Evolutionary conservation across 2,329 filamentous ascomycete species (phyloP).

Genomic region (Aureobasidium sp.): DNA sequence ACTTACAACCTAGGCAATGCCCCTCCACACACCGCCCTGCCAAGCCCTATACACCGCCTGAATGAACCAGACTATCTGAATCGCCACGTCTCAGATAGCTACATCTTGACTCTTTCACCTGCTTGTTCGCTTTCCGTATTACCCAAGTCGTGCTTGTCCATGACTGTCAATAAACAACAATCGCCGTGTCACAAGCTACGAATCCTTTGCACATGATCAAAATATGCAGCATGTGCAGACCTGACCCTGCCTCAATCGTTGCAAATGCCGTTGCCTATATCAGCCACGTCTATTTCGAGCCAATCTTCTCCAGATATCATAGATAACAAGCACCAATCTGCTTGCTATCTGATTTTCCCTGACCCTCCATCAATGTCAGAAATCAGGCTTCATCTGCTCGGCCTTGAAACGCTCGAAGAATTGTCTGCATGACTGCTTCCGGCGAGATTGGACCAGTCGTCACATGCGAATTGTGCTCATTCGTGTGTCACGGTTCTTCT

Average conservation of each 20-base stretch:
- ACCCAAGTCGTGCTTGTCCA: no score
- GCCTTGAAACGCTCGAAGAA: not conserved
- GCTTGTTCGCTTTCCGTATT: not conserved
- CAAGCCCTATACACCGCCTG: slow-evolving; percentile 1
- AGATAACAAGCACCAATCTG: not conserved
- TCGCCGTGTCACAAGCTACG: not conserved
- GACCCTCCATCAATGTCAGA: not conserved
- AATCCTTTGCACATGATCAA: not conserved
- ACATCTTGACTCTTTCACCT: not conserved
- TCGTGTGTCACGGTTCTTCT: not conserved
- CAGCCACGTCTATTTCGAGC: not conserved
- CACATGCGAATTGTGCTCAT: not conserved
- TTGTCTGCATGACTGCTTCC: not conserved
- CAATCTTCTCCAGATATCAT: not conserved
- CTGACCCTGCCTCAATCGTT: not conserved
- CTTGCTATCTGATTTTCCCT: not conserved
- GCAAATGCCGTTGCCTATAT: not conserved
- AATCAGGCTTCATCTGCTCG: no score
- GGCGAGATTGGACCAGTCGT: not conserved
- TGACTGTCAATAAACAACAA: not conserved
- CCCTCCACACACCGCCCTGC: slow-evolving; percentile 6
- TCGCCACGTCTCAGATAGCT: not conserved
- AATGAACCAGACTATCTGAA: not conserved
- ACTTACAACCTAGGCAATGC: not conserved
- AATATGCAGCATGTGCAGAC: not conserved